Base-by-base conservation (phyloP, 768 basidiomycete genomes). In the Psilocybe tampanensis region DNA sequence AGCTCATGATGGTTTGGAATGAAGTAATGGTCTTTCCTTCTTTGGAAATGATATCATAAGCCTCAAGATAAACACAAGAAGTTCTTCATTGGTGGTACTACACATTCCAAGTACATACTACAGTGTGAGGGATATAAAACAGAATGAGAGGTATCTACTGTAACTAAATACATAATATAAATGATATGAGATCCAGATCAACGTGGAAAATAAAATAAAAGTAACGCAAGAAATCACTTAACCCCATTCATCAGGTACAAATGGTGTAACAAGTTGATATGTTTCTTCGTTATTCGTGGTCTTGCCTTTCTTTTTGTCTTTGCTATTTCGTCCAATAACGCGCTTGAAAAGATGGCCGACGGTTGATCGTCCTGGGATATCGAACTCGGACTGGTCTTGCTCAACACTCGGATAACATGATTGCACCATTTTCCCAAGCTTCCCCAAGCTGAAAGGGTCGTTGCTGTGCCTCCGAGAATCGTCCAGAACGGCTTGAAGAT, bases 241-340 rank as follows among this genome's bases (percentile, higher is more conserved):
- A 54, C 88, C 86, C 83, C 83, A 89, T 61, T 90, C 88, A 55
- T 90, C 87, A 17, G 87, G 73, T 17, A 90, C 82, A 70, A 93
- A 93, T 1, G 91, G 91, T 15, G 91, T 93, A 54, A 93, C 89
- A 11, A 92, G 79, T 41, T 91, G 88, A 59, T 88, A 93, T 8
- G 86, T 88, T 56, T 92, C 90, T 62, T 90, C 89, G 65, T 93
- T 93, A 64, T 91, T 92, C 47, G 81, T 77, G 4, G 81, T 68
- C 47, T 70, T 75, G 29, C 72, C 76, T 64, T 76, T 80, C 64
- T 72, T 81, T 19, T 70, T 72, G 22, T 72, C 68, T 62, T 74
- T 82, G 53, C 68, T 74, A 51, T 70, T 74, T 58, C 75, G 78
- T 63, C 72, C 85, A 65, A 89, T 86, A 15, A 90, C 80, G 41